These are phyloP conservation scores for Xylariaceae sp. DNA, from an alignment of 2,329 filamentous ascomycete genomes.

Conservation along the genomic window DNA sequence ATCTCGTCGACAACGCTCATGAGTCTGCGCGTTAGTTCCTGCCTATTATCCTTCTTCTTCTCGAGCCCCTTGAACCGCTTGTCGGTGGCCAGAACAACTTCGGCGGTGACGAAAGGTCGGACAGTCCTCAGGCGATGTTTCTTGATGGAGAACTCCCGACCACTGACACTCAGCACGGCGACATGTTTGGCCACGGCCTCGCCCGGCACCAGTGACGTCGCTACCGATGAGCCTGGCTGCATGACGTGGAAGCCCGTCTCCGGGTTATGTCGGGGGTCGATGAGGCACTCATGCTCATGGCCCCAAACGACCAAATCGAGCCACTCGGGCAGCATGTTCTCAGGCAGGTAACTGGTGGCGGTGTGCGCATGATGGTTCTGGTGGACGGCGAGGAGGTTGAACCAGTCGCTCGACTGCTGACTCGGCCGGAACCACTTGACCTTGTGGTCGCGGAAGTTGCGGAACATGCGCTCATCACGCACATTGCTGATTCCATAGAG, in stretches of 20 bases:
- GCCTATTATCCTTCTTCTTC: slow-evolving; percentile 75
- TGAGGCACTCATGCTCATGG: slow-evolving; percentile 93
- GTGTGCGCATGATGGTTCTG: slow-evolving; percentile 94
- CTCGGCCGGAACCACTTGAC: slow-evolving; percentile 89
- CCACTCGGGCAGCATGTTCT: slow-evolving; percentile 87
- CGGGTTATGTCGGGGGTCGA: slow-evolving; percentile 75
- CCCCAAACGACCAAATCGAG: slow-evolving; percentile 93
- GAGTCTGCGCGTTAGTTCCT: slow-evolving; percentile 71
- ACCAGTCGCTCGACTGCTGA: slow-evolving; percentile 81
- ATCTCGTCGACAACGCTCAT: slow-evolving; percentile 76
- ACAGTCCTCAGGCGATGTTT: slow-evolving; percentile 82
- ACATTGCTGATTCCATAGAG: slow-evolving; percentile 95
- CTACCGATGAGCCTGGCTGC: slow-evolving; percentile 94
- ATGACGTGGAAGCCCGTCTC: slow-evolving; percentile 93
- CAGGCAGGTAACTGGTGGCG: slow-evolving; percentile 87
- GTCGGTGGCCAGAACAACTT: slow-evolving; percentile 72
- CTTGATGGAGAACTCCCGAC: slow-evolving; percentile 73
- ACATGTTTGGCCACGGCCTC: slow-evolving; percentile 91
- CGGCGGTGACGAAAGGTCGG: slow-evolving; percentile 81
- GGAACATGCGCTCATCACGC: slow-evolving; percentile 87
- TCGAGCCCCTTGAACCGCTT: slow-evolving; percentile 71
- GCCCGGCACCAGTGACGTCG: slow-evolving; percentile 83
- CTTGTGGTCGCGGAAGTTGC: slow-evolving; percentile 86
- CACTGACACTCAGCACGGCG: slow-evolving; percentile 76
- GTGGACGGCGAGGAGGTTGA: slow-evolving; percentile 91